A percentile compares a stretch with the other conserved stretches of the same genome.
These are phyloP conservation scores for Erigeron philadelphicus DNA, from an alignment of 140 eudicot genomes.

Conservation along the genomic window DNA sequence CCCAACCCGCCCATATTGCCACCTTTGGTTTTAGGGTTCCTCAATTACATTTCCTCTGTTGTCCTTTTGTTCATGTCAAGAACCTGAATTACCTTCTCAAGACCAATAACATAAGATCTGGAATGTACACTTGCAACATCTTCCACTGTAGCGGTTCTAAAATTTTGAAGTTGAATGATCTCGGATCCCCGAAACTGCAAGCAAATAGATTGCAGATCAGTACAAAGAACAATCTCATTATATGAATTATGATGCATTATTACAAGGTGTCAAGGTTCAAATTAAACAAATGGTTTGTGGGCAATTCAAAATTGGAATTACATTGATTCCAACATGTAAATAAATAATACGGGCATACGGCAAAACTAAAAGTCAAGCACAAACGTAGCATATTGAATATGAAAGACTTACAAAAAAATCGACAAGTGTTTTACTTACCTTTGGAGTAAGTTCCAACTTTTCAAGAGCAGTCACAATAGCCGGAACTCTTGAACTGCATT, in stretches of 20 bases:
- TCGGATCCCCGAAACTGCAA: slow-evolving; percentile 5
- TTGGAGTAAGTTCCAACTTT: background rate
- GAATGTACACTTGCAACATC: background rate
- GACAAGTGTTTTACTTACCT: background rate
- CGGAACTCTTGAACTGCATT: slow-evolving; percentile 10
- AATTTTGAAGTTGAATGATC: background rate
- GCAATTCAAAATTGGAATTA: too few species aligned
- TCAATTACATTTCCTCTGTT: background rate
- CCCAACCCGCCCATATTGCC: too few species aligned
- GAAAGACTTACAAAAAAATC: too few species aligned
- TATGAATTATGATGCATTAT: too few species aligned
- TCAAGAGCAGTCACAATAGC: background rate
- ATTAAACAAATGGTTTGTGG: too few species aligned
- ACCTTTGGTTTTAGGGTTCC: background rate
- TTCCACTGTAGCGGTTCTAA: background rate
- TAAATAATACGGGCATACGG: too few species aligned
- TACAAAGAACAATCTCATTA: too few species aligned
- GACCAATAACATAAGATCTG: background rate
- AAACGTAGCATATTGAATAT: too few species aligned
- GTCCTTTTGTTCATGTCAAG: background rate
- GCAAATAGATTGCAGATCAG: background rate
- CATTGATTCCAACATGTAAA: too few species aligned
- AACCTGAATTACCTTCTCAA: background rate
- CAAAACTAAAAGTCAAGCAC: background rate
- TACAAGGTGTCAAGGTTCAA: too few species aligned